A percentile compares a stretch with the other conserved stretches of the same genome.
Conservation (phyloP, 345 rosid genomes). For the Salix brachista region DNA sequence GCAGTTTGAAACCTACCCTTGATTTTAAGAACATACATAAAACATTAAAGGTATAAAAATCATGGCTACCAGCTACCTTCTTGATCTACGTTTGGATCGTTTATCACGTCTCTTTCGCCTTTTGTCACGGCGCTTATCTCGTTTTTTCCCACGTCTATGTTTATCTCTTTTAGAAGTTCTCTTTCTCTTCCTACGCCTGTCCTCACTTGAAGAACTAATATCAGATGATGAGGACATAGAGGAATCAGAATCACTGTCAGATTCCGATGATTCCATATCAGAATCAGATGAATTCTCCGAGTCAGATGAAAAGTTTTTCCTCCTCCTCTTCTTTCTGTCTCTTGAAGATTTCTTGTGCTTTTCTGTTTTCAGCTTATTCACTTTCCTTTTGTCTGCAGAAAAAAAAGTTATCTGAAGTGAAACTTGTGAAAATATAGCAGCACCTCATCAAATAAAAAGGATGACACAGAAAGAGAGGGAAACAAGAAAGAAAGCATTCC, state of each 20-base stretch:
- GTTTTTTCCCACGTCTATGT: conserved; percentile 58
- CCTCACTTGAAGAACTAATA: conserved; percentile 83
- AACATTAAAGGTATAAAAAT: not conserved
- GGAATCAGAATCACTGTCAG: conserved; percentile 78
- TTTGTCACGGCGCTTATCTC: conserved; percentile 73
- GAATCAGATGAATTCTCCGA: conserved; percentile 79
- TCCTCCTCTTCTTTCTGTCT: conserved; percentile 69
- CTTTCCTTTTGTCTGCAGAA: conserved; percentile 51
- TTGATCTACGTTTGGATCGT: conserved; percentile 68
- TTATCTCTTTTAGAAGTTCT: conserved; percentile 71
- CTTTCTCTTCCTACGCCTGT: conserved; percentile 72
- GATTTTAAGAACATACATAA: too few species aligned
- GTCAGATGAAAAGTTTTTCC: conserved; percentile 69
- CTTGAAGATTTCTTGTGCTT: conserved; percentile 70
- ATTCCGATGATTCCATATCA: conserved; percentile 70
- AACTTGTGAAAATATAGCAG: not conserved
- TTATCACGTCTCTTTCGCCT: conserved; percentile 65
- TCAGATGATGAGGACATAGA: conserved; percentile 61
- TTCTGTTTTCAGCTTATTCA: conserved; percentile 39
- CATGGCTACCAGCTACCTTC: conserved; percentile 44
- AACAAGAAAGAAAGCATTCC: not conserved
- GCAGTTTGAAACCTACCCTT: not conserved
- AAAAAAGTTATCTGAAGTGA: not conserved
- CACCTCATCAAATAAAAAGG: not conserved
- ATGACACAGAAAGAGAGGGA: not conserved